Conservation (phyloP, 306 rosid species). For the Comarum palustre region DNA sequence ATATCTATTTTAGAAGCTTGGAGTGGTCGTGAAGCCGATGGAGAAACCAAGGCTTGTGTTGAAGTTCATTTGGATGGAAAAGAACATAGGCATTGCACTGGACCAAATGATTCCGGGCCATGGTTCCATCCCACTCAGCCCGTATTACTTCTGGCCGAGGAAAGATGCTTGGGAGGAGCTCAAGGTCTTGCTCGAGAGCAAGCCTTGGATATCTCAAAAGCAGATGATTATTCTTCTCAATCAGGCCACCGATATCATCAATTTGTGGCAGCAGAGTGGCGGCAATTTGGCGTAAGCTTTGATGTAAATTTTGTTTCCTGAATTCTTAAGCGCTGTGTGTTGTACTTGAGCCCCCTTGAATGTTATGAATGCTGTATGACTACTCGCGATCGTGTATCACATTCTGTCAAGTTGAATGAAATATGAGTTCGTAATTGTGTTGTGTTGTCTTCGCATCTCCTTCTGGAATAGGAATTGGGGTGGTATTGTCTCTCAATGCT, state of each 20-base stretch:
- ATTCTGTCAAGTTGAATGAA: conserved; percentile 23
- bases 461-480: neutral
- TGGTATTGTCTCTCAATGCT: neutral
- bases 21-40: conserved; percentile 80
- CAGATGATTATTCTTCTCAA: conserved; percentile 98
- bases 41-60: conserved; percentile 76
- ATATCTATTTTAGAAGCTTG: conserved; percentile 56
- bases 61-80: conserved; percentile 99
- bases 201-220: conserved; percentile 98
- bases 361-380: conserved; percentile 5
- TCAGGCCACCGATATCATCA: conserved; percentile 95
- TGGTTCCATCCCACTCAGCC: conserved; percentile 86
- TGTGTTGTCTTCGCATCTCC: conserved; percentile 11
- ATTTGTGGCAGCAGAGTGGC: conserved; percentile 98
- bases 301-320: conserved; percentile 3
- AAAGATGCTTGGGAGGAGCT: conserved; percentile 99
- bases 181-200: conserved; percentile 83
- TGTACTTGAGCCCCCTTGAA: conserved; percentile 12
- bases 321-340: conserved; percentile 17
- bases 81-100: conserved; percentile 83
- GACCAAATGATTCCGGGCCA: conserved; percentile 81
- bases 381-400: conserved; percentile 3
- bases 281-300: conserved; percentile 62
- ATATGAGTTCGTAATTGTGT: neutral
- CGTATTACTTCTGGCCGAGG: conserved; percentile 97